phyloP scores from a whole-genome alignment of 1,284 basidiomycete species.

The Hymenochaete sp. region DNA sequence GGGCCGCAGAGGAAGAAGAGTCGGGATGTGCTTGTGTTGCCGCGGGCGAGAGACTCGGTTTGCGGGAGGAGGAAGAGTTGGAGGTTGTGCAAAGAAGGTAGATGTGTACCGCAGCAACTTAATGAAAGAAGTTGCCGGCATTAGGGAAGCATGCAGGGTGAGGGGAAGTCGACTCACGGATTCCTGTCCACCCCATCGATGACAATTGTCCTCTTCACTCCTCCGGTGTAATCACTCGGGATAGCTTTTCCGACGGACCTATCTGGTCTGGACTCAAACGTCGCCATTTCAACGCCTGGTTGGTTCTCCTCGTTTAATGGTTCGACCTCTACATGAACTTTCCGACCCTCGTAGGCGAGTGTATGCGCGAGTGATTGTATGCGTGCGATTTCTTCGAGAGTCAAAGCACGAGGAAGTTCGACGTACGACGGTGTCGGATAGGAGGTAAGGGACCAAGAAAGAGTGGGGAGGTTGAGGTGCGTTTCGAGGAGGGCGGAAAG shows the following conservation, averaged over 20 bases:
- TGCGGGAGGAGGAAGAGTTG: slow-evolving; percentile 65
- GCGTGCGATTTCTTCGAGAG: slow-evolving; percentile 29
- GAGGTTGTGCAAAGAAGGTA: slow-evolving; percentile 61
- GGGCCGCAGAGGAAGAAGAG: slow-evolving; percentile 78
- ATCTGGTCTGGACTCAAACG: slow-evolving; percentile 33
- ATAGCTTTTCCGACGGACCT: slow-evolving; percentile 48
- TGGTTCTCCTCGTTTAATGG: slow-evolving; percentile 43
- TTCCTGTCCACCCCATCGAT: slow-evolving; percentile 78
- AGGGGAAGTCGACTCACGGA: slow-evolving; percentile 40
- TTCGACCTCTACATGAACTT: slow-evolving; percentile 39
- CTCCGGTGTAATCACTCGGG: slow-evolving; percentile 64
- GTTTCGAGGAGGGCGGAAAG: slow-evolving; percentile 76
- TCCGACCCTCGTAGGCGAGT: slow-evolving; percentile 18
- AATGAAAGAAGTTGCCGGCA: slow-evolving; percentile 6
- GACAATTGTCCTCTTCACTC: slow-evolving; percentile 71
- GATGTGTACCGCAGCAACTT: slow-evolving; percentile 84
- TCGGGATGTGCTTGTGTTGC: slow-evolving; percentile 53
- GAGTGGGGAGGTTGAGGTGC: slow-evolving; percentile 59
- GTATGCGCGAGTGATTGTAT: slow-evolving; percentile 33
- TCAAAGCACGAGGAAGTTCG: slow-evolving; percentile 35
- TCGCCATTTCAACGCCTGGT: slow-evolving; percentile 29
- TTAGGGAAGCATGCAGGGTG: neutral
- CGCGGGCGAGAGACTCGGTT: slow-evolving; percentile 51
- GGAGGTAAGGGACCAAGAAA: slow-evolving; percentile 75
- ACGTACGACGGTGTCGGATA: slow-evolving; percentile 42